Base-by-base conservation (phyloP, 495 filamentous ascomycete genomes). In the Talaromyces ruber region DNA sequence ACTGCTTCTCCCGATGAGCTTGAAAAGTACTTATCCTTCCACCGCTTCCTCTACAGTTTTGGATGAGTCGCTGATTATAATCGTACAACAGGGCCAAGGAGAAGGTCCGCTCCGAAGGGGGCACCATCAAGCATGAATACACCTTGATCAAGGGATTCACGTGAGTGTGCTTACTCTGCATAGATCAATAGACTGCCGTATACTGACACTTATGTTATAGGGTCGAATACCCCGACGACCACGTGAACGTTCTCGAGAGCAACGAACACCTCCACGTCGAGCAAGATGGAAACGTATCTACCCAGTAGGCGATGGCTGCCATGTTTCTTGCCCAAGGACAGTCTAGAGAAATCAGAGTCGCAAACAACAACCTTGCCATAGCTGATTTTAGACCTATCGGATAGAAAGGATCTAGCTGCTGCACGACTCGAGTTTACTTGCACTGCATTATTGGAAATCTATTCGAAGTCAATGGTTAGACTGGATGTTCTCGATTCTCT, bases 111-210 rank as follows among this genome's bases (percentile, higher is more conserved):
- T 77, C 83, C 30, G 83, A 91, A 66, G 93, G 93, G 62, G 94
- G 93, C 63, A 82, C 81, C 68, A 92, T 97, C 75, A 84, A 74
- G 58, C 84, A 93, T 66, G 89, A 93, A 70, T 97, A 89, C 80
- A 86, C 73, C 39, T 71, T 98, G 64, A 91, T 95, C 78, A 93
- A 91, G 74, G 91, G 89, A 43, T 97, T 97, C 80, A 86, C 87
- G 94, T 97, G 85, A 68, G 89, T 70, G 6, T 16, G 2, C n/a
- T 7, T 24, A 2, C 28, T 29, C 6, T 29, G 28, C n/a, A 24
- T 51, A 21, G 45, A 16, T 21, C 6, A 51, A 24, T 4, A 51
- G 2, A 6, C 3, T 6, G 11, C 47, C 18, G 18, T 1, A 26
- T 8, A 7, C 14, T 8, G 25, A 63, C 14, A 26, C 14, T 18